Evolutionary conservation across 2,329 filamentous ascomycete species (phyloP), one percentile per base, ranked within the genome.

Genomic region (Myriosclerotinia curreyana): DNA sequence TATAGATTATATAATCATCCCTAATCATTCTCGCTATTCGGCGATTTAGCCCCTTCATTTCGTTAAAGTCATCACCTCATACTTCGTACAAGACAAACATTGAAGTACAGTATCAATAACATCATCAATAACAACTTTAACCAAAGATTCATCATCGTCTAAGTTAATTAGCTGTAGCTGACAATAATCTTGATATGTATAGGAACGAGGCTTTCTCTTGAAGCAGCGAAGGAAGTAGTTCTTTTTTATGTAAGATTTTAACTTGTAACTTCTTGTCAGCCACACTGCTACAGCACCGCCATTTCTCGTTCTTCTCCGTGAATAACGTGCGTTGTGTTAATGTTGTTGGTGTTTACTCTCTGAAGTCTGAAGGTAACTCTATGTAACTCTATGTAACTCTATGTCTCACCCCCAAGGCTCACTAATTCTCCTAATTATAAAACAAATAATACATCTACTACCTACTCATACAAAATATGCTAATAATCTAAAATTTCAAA

Each of bases 221-320:
- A 34, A 31, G 28, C 25, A 44, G 25, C 1, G 40, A 34, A 34
- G 40, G 40, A 46, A 34, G 40, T n/a, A n/a, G 25, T 31, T 25
- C n/a, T n/a, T 31, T 36, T 55, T 44, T 46, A 46, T 40, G 53
- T 55, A 46, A 11, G 40, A 44, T 58, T 25, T n/a, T n/a, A n/a
- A n/a, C n/a, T n/a, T n/a, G n/a, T n/a, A n/a, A n/a, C n/a, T n/a
- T n/a, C n/a, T 5, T 46, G 2, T 34, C 28, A 46, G 38, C 53
- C 53, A 44, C 25, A 20, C 42, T 20, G 7, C 17, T 20, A n/a
- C 44, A 9, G 22, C n/a, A n/a, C 44, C 11, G 22, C n/a, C 44
- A 22, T n/a, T 46, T 20, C n/a, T 48, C n/a, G 44, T 48, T 20
- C 22, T 22, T 22, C 28, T 5, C 44, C n/a, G 44, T 22, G 8